Evolutionary conservation across 202 grass and related monocot genomes (phyloP).

Genomic region (Schoenoplectus tabernaemontani): DNA sequence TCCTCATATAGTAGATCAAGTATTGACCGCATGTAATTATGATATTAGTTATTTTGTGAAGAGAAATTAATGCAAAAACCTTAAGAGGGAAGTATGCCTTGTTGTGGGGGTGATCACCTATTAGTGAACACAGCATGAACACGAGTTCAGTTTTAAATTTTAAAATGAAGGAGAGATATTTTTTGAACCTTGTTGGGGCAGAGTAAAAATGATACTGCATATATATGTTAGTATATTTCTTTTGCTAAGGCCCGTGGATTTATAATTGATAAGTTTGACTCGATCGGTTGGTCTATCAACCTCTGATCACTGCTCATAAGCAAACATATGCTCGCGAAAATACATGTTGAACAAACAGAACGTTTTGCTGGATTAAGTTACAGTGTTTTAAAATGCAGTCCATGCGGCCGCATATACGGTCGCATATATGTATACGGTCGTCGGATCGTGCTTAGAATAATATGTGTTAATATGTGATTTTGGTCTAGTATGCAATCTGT

Average conservation of each 20-base stretch:
- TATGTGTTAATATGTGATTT: no score
- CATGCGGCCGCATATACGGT: no score
- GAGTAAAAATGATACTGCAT: not conserved
- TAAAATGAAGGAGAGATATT: not conserved
- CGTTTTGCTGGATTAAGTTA: not conserved
- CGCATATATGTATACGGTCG: no score
- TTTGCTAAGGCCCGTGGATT: not conserved
- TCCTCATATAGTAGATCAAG: not conserved
- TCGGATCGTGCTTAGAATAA: no score
- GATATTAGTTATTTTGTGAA: not conserved
- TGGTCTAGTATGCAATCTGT: no score
- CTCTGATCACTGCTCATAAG: constrained; percentile 14
- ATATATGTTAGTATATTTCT: not conserved
- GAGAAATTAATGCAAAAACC: not conserved
- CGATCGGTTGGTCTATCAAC: not conserved
- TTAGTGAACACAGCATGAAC: not conserved
- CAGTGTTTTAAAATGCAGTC: not conserved
- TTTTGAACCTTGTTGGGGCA: not conserved
- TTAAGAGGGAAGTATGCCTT: not conserved
- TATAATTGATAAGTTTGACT: constrained; percentile 4
- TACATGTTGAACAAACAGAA: not conserved
- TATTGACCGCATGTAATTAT: not conserved
- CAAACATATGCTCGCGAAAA: not conserved
- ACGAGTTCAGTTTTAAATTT: not conserved
- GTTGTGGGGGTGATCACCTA: not conserved